Conservation (phyloP, 2,329 filamentous ascomycete species). For the Myriosclerotinia scirpicola region DNA sequence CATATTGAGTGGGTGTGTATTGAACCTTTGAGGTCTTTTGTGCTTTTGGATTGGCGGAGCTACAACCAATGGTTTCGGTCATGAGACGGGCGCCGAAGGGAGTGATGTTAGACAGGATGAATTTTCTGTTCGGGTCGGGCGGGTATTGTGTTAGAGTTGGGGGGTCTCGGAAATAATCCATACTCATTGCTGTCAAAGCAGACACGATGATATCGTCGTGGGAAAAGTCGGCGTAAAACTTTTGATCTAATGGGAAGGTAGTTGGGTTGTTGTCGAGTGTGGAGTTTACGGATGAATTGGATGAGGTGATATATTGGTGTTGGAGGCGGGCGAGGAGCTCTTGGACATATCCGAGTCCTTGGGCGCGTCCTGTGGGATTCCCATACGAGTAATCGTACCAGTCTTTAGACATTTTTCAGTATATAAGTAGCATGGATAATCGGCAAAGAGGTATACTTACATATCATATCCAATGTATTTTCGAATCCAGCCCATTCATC, state of each 20-base stretch:
- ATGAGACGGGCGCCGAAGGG: conserved; percentile 56
- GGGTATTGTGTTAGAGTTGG: conserved; percentile 47
- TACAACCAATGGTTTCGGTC: conserved; percentile 57
- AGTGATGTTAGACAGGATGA: conserved; percentile 51
- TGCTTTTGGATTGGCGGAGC: conserved; percentile 43
- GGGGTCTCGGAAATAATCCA: conserved; percentile 54
- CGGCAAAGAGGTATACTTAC: conserved; percentile 41
- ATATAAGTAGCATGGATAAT: not conserved
- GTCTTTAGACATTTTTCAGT: conserved; percentile 28
- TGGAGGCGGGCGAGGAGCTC: conserved; percentile 81
- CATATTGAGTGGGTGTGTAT: conserved; percentile 48
- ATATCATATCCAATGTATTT: conserved; percentile 53
- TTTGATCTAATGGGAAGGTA: conserved; percentile 69
- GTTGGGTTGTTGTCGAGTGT: conserved; percentile 66
- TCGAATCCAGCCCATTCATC: conserved; percentile 57
- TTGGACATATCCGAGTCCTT: conserved; percentile 82
- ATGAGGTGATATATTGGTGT: conserved; percentile 62
- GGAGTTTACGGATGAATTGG: conserved; percentile 69
- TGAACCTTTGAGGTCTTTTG: conserved; percentile 44
- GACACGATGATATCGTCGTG: conserved; percentile 84
- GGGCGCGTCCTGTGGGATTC: conserved; percentile 76
- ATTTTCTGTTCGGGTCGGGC: conserved; percentile 47
- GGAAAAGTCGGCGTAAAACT: conserved; percentile 81
- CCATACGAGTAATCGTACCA: conserved; percentile 75
- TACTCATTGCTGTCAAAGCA: conserved; percentile 55